These are phyloP conservation scores for Arthrobotrys megalospora DNA, from an alignment of 2,329 filamentous ascomycete genomes.

Conservation along the genomic window DNA sequence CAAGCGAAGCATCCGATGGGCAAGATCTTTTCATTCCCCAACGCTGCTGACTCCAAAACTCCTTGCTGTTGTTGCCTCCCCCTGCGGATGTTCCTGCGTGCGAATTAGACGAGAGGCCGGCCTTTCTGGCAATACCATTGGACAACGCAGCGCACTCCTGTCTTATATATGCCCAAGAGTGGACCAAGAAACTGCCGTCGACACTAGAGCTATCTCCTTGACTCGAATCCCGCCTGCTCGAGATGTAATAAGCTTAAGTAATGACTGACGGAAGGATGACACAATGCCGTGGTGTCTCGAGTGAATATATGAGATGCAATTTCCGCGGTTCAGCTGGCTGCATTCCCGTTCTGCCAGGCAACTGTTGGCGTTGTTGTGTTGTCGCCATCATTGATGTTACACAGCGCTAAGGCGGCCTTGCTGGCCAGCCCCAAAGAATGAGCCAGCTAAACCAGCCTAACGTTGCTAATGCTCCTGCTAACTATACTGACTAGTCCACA, in stretches of 20 bases:
- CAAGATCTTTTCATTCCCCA: slow-evolving; percentile 28
- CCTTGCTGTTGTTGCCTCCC: slow-evolving; percentile 52
- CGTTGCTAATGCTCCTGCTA: no score
- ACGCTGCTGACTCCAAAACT: slow-evolving; percentile 27
- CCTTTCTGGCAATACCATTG: slow-evolving; percentile 45
- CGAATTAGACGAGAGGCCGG: slow-evolving; percentile 52
- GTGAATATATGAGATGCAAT: background rate
- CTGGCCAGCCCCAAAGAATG: background rate
- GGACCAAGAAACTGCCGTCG: slow-evolving; percentile 5
- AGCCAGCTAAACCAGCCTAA: background rate
- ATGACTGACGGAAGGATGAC: slow-evolving; percentile 2
- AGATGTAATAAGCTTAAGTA: slow-evolving; percentile 8
- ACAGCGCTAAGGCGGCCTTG: slow-evolving; percentile 39
- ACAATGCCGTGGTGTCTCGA: slow-evolving; percentile 23
- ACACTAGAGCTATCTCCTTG: slow-evolving; percentile 11
- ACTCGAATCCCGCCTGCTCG: slow-evolving; percentile 8
- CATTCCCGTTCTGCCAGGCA: background rate
- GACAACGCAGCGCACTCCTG: slow-evolving; percentile 47
- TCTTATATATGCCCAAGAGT: slow-evolving; percentile 33
- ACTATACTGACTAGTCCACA: slow-evolving; percentile 12
- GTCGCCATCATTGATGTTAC: slow-evolving; percentile 37
- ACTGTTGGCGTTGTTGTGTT: slow-evolving; percentile 39
- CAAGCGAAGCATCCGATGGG: slow-evolving; percentile 43
- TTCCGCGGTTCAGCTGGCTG: background rate
- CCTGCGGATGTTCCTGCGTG: slow-evolving; percentile 58